Base-by-base conservation (phyloP, 139 green algal species). In the Coelastrella sp. region DNA sequence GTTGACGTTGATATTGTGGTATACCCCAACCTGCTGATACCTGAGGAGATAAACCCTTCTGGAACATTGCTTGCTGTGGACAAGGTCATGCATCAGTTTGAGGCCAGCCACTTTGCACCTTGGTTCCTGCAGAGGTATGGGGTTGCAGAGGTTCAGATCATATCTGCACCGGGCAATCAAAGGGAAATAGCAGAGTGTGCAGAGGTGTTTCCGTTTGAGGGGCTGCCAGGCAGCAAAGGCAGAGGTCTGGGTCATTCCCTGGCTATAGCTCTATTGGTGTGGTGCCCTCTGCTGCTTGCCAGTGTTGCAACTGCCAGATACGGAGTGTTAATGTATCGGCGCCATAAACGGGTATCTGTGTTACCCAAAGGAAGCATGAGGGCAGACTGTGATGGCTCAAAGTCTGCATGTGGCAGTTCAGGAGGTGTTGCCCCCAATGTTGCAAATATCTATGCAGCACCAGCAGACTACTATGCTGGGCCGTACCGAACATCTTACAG, bases 401-500 rank as follows among this genome's bases (percentile, higher is more conserved):
- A 27, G 20, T 72, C 79, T 7, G 79, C 57, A 25, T 72, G 79
- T 27, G 79, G 56, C 8, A 85, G 79, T 57, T 85, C 79, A 57
- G 79, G 79, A n/a, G 79, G 79, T n/a, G 11, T 56, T 49, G 79
- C 7, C 9, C 56, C 57, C 8, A 57, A 17, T 11, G 61, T 85
- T 20, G 79, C 79, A 66, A 63, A 61, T 49, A 15, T 85, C 20
- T 85, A 85, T 19, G 79, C 79, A 8, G 58, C 79, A 63, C 79
- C 79, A 5, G 11, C 70, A 19, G 79, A 57, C 17, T 85, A 85
- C 20, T 85, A 85, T 72, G 79, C 79, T 19, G 79, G 79, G 12
- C 79, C 79, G 4, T 85, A 85, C 79, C n/a, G 79, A 6, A 72
- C 60, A 72, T 61, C 61, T 25, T 85, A 85, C 79, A 85, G 79